phyloP scores from a whole-genome alignment of 441 rosid species.

The California macrophylla region DNA sequence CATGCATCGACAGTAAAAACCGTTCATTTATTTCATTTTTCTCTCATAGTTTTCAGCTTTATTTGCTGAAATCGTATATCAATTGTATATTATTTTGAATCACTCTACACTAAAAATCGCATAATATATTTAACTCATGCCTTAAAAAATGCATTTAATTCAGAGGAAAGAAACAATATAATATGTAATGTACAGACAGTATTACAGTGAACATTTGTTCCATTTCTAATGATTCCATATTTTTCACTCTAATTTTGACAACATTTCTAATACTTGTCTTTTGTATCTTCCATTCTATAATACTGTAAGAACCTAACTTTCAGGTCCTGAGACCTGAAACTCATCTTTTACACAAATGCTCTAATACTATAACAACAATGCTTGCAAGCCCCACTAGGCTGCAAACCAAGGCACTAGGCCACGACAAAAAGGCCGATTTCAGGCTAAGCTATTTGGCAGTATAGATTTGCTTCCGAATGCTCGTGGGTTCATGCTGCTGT shows the following conservation, averaged over 20 bases:
- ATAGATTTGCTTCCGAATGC: background rate
- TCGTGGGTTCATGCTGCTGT: background rate
- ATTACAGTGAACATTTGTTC: too few relatives aligned
- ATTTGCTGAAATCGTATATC: too few relatives aligned
- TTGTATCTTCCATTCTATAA: background rate
- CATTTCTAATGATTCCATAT: background rate
- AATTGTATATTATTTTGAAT: too few relatives aligned
- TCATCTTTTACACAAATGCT: background rate
- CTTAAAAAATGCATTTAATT: too few relatives aligned
- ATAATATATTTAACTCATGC: too few relatives aligned
- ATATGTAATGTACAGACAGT: background rate
- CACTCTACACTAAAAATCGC: too few relatives aligned
- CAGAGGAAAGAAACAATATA: too few relatives aligned
- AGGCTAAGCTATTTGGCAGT: conserved; percentile 5
- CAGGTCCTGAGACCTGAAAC: background rate
- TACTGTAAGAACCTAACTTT: background rate
- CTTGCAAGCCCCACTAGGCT: conserved; percentile 11
- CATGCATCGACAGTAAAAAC: too few relatives aligned
- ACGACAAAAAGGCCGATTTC: background rate
- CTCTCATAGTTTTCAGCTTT: too few relatives aligned
- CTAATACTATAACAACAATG: background rate
- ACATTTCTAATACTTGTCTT: background rate
- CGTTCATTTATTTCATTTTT: too few relatives aligned
- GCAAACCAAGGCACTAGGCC: conserved; percentile 11
- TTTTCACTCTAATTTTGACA: background rate